Conservation (phyloP, 1,284 basidiomycete species). For the Exobasidium cylindrosporum region DNA sequence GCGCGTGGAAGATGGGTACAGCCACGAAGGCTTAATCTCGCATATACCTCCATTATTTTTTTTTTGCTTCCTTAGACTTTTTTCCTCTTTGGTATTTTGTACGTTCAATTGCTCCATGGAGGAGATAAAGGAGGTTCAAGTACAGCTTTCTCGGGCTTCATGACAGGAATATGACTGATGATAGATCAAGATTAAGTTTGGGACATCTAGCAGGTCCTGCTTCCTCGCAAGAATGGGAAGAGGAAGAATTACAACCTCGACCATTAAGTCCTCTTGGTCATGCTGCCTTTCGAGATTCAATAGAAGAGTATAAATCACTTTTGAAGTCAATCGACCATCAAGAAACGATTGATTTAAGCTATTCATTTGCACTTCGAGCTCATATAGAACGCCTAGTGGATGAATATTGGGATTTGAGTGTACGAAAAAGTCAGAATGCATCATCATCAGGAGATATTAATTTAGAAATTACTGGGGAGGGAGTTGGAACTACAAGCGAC, state of each 20-base stretch:
- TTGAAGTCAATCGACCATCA: background rate
- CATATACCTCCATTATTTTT: no score
- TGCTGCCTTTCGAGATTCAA: background rate
- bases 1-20: no score
- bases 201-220: no score
- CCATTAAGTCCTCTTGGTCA: background rate
- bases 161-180: no score
- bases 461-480: background rate
- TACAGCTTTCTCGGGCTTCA: no score
- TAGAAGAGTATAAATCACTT: background rate
- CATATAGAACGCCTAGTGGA: conserved; percentile 1
- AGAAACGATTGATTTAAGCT: background rate
- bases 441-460: background rate
- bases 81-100: no score
- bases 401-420: background rate
- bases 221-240: background rate
- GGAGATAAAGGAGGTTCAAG: no score
- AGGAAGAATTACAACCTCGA: background rate
- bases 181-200: no score
- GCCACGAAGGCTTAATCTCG: no score
- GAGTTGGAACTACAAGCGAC: background rate
- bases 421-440: background rate
- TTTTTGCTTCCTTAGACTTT: no score
- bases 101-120: no score
- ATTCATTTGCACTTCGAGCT: background rate